Conservation (phyloP, 257 asterid species). For the Scutellaria baicalensis region DNA sequence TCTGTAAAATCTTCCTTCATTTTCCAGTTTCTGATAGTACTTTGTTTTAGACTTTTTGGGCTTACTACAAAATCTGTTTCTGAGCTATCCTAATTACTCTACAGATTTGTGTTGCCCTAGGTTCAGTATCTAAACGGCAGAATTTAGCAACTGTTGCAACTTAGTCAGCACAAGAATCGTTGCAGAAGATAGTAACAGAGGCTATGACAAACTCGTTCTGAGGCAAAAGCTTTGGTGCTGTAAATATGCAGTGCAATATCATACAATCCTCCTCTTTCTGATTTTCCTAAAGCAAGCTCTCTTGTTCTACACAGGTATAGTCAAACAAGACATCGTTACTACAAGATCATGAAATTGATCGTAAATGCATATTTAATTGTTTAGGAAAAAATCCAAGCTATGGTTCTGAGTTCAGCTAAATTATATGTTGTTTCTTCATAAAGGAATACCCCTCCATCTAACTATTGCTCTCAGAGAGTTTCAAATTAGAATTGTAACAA, state of each 20-base stretch:
- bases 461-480: neutral
- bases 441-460: neutral
- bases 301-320: neutral
- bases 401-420: neutral
- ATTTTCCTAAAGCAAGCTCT: neutral
- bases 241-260: too few relatives aligned
- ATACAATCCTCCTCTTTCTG: neutral
- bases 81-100: neutral
- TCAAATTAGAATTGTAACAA: neutral
- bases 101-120: neutral
- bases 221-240: too few relatives aligned
- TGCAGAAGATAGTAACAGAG: too few relatives aligned
- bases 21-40: neutral
- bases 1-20: neutral
- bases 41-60: neutral
- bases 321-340: neutral
- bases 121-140: too few relatives aligned
- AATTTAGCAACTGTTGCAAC: too few relatives aligned
- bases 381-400: neutral
- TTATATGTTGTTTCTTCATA: neutral
- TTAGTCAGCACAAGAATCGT: too few relatives aligned
- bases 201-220: too few relatives aligned
- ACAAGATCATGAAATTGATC: neutral
- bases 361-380: neutral
- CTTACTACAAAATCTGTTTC: neutral